Percentiles rank a stretch among this genome's conserved stretches.
These are phyloP conservation scores for Calonectria naviculata DNA, from an alignment of 2,329 filamentous ascomycete genomes.

Conservation along the genomic window DNA sequence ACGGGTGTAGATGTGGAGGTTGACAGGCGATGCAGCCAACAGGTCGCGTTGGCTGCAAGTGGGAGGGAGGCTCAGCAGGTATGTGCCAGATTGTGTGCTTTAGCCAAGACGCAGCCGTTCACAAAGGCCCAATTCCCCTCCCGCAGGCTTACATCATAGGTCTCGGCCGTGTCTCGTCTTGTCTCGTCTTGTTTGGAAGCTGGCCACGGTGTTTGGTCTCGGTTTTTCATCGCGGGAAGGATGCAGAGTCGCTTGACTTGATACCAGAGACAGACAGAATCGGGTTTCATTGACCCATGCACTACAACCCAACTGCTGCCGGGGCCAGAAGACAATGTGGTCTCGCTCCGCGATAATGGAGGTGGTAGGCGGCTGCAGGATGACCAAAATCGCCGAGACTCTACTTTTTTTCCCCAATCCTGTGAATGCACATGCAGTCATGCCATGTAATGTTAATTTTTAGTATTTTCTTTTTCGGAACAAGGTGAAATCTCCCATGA, in stretches of 20 bases:
- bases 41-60: not conserved
- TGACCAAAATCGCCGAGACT: not conserved
- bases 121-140: not conserved
- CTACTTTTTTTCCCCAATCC: not conserved
- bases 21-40: not conserved
- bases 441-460: too few relatives aligned
- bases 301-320: slow-evolving; percentile 8
- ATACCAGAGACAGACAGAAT: not conserved
- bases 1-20: not conserved
- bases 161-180: slow-evolving; percentile 7
- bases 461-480: not conserved
- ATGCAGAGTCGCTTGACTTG: not conserved
- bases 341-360: not conserved
- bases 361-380: not conserved
- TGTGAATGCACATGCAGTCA: not conserved
- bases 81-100: not conserved
- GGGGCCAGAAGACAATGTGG: not conserved
- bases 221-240: not conserved
- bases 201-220: slow-evolving; percentile 10
- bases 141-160: slow-evolving; percentile 1
- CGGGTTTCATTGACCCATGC: slow-evolving; percentile 15
- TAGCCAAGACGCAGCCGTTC: not conserved
- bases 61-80: not conserved
- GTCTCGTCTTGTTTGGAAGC: not conserved
- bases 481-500: not conserved